phyloP scores from a whole-genome alignment of 352 stramenopile species.

The Globisporangium heterothallicum region DNA sequence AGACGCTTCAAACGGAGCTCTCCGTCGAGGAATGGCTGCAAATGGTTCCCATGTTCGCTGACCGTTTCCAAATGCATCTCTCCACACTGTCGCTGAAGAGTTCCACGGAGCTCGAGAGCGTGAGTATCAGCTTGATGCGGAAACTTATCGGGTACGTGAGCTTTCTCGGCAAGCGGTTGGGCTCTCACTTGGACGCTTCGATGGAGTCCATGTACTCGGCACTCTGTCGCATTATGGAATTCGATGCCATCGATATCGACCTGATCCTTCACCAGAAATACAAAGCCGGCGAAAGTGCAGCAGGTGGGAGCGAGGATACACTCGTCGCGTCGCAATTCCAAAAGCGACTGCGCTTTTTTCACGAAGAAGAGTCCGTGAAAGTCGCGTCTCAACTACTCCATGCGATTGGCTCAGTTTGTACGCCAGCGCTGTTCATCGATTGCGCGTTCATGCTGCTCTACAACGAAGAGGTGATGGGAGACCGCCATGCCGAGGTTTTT shows the following conservation, averaged over 20 bases:
- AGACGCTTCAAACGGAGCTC: constrained; percentile 16
- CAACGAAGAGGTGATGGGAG: not conserved
- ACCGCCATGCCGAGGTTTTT: constrained; percentile 31
- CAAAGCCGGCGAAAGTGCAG: not conserved
- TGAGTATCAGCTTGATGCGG: constrained; percentile 49
- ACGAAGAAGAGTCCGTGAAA: constrained; percentile 57
- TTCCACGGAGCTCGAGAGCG: constrained; percentile 53
- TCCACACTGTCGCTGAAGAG: constrained; percentile 60
- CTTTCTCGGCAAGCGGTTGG: constrained; percentile 37
- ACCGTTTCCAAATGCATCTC: constrained; percentile 70
- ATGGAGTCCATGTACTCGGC: constrained; percentile 44
- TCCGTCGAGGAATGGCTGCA: constrained; percentile 47
- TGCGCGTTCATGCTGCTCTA: constrained; percentile 44
- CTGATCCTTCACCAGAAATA: constrained; percentile 55
- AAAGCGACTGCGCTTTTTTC: constrained; percentile 69
- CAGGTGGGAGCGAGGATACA: not conserved
- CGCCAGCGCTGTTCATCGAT: constrained; percentile 63
- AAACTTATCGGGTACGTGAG: constrained; percentile 65
- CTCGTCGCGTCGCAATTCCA: constrained; percentile 70
- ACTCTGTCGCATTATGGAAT: constrained; percentile 42
- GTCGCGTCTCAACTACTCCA: constrained; percentile 41
- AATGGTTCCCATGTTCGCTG: constrained; percentile 51
- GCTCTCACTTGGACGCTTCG: constrained; percentile 39
- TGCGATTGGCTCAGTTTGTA: constrained; percentile 37
- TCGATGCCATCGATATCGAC: constrained; percentile 70